These are phyloP conservation scores for Chalaropsis thielavioides DNA, from an alignment of 2,329 filamentous ascomycete genomes.

Conservation along the genomic window DNA sequence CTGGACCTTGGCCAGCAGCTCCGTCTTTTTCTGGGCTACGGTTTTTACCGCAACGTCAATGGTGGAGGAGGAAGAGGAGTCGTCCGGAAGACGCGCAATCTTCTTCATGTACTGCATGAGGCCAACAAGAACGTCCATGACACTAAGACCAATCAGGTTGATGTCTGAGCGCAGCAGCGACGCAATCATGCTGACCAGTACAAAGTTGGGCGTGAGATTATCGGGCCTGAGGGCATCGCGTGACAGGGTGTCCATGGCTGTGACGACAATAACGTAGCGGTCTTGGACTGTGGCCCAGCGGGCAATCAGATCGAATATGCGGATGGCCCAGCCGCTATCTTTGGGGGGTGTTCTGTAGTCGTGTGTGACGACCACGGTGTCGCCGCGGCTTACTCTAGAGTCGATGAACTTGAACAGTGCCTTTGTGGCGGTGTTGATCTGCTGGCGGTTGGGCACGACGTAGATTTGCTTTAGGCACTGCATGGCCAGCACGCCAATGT, in stretches of 20 bases:
- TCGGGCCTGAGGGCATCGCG: conserved; percentile 54
- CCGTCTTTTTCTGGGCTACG: conserved; percentile 35
- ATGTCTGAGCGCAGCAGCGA: conserved; percentile 74
- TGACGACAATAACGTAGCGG: conserved; percentile 77
- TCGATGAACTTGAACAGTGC: conserved; percentile 63
- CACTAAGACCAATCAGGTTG: conserved; percentile 86
- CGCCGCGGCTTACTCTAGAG: conserved; percentile 38
- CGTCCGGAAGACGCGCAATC: conserved; percentile 50
- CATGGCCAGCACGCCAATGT: conserved; percentile 69
- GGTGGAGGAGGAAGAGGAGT: conserved; percentile 19
- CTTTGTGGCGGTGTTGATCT: conserved; percentile 63
- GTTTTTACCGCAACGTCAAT: conserved; percentile 26
- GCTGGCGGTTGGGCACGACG: conserved; percentile 62
- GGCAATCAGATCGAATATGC: conserved; percentile 64
- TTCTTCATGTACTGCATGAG: conserved; percentile 71
- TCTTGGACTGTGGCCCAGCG: conserved; percentile 90
- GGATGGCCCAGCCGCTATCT: conserved; percentile 62
- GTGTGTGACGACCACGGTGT: conserved; percentile 42
- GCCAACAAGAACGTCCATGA: conserved; percentile 85
- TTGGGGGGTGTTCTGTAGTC: conserved; percentile 29
- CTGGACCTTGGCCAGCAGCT: conserved; percentile 57
- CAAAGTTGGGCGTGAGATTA: conserved; percentile 57
- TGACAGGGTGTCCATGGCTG: conserved; percentile 61
- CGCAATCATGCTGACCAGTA: conserved; percentile 63
- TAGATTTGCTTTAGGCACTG: conserved; percentile 81